Evolutionary conservation across 176 grass and related monocot genomes (phyloP), one percentile per base, ranked within the genome.

Genomic region (Secale cereale): DNA sequence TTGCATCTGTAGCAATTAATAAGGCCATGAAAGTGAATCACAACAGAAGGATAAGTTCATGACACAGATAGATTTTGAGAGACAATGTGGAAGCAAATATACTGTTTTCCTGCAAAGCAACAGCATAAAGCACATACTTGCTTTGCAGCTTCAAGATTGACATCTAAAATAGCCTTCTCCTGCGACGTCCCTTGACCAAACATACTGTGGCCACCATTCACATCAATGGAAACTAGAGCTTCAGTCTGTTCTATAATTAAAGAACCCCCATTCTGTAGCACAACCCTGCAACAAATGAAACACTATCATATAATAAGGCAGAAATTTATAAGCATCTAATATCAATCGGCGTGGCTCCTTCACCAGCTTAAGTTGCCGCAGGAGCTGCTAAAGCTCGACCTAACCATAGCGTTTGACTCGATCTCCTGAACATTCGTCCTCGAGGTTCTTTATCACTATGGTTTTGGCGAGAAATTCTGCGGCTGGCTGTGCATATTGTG

Each of bases 201-300:
- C 83, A 93, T 90, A 85, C 89, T 90, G 37, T 94, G 88, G 50
- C 96, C 96, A 40, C 89, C 89, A 98, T 98, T 98, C 33, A 98
- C 96, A 92, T 98, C 96, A 74, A 98, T 76, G 78, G 96, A 98
- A 82, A 98, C 93, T 37, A 98, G 87, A 67, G 96, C 96, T 79
- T 98, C 96, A 69, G 96, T 98, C 83, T 94, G 91, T 88, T 98
- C 96, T 88, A 98, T 98, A 82, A 98, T 91, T 81, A 95, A 84
- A 56, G 91, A 98, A 85, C 96, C 93, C 20, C 96, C 96, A 86
- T 95, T 94, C 3, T 77, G 81, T 70, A 98, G 87, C 15, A 82
- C 78, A 78, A 98, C 93, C 91, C 96, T 98, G 85, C 46, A 89
- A 78, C 79, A 35, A 81, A 68, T 59, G 17, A 17, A 71, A 45